These are phyloP conservation scores for Pythium sukuiense DNA, from an alignment of 352 stramenopile species.

Conservation along the genomic window DNA sequence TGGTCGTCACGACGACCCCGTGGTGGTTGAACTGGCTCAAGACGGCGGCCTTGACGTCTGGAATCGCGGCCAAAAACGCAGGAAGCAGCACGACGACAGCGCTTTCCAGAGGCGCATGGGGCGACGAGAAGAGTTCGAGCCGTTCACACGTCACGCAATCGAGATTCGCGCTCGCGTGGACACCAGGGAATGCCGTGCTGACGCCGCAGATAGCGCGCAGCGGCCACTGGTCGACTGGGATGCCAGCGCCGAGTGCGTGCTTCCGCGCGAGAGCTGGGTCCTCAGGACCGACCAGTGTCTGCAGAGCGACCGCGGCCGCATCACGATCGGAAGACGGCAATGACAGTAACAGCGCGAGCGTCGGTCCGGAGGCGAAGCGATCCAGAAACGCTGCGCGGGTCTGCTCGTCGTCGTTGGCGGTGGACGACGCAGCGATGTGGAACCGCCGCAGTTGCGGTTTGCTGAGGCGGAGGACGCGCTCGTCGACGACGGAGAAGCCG, in stretches of 20 bases:
- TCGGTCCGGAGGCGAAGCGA: slow-evolving; percentile 57
- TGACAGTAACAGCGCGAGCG: slow-evolving; percentile 63
- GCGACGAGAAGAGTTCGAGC: slow-evolving; percentile 55
- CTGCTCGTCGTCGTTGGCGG: slow-evolving; percentile 6
- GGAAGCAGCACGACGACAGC: slow-evolving; percentile 45
- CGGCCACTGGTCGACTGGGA: slow-evolving; percentile 46
- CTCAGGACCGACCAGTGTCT: slow-evolving; percentile 55
- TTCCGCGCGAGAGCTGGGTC: slow-evolving; percentile 49
- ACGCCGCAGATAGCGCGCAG: slow-evolving; percentile 76
- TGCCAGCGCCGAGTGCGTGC: slow-evolving; percentile 35
- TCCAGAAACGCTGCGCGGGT: slow-evolving; percentile 39
- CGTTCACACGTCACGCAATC: slow-evolving; percentile 62
- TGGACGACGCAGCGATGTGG: slow-evolving; percentile 26
- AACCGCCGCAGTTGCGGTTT: slow-evolving; percentile 35
- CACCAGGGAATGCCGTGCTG: slow-evolving; percentile 56
- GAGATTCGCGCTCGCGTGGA: slow-evolving; percentile 59
- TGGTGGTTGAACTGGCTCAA: slow-evolving; percentile 31
- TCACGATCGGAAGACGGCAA: slow-evolving; percentile 18
- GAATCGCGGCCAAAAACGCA: slow-evolving; percentile 31
- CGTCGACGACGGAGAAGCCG: slow-evolving; percentile 57
- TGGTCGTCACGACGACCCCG: slow-evolving; percentile 30
- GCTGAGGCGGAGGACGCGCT: slow-evolving; percentile 37
- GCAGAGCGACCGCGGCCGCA: slow-evolving; percentile 38
- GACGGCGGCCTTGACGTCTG: slow-evolving; percentile 29
- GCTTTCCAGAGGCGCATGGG: slow-evolving; percentile 27